phyloP scores from a whole-genome alignment of 192 early-diverging fungal genomes.

The Allomyces macrogynus region DNA sequence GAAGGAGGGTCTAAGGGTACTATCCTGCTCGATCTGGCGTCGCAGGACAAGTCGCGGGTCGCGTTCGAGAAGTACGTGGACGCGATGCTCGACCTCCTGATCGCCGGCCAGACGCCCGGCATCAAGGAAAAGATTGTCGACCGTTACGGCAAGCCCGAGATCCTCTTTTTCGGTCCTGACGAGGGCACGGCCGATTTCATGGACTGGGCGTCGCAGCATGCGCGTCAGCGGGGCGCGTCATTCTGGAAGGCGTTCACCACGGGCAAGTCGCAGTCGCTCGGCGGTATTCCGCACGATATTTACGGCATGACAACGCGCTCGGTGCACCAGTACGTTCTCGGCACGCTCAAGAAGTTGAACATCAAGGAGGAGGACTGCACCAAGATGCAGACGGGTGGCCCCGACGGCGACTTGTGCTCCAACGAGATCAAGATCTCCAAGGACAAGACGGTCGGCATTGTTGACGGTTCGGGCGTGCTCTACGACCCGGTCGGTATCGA shows the following conservation, averaged over 20 bases:
- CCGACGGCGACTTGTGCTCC: constrained; percentile 92
- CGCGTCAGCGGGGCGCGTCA: constrained; percentile 61
- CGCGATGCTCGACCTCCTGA: constrained; percentile 75
- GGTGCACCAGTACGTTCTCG: constrained; percentile 96
- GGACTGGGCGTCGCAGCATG: constrained; percentile 97
- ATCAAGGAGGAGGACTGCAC: constrained; percentile 66
- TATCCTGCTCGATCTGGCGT: constrained; percentile 77
- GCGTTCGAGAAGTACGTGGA: constrained; percentile 99
- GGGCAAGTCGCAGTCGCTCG: constrained; percentile 85
- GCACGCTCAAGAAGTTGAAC: constrained; percentile 41
- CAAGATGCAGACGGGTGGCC: constrained; percentile 95
- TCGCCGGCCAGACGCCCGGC: constrained; percentile 78
- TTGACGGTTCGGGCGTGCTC: too few relatives aligned
- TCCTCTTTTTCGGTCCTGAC: constrained; percentile 98
- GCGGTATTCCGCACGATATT: constrained; percentile 91
- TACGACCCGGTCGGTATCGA: constrained; percentile 81
- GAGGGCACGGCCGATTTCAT: constrained; percentile 97
- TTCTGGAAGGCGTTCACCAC: constrained; percentile 99
- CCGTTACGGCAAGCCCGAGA: constrained; percentile 74
- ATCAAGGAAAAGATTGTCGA: constrained; percentile 96
- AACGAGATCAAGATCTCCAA: constrained; percentile 99
- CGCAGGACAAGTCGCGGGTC: constrained; percentile 82
- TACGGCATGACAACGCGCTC: constrained; percentile 98
- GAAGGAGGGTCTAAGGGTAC: constrained; percentile 99
- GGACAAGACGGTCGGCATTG: too few relatives aligned